These are phyloP conservation scores for Trichoderma simmonsii DNA, from an alignment of 2,329 filamentous ascomycete species.

Conservation along the genomic window DNA sequence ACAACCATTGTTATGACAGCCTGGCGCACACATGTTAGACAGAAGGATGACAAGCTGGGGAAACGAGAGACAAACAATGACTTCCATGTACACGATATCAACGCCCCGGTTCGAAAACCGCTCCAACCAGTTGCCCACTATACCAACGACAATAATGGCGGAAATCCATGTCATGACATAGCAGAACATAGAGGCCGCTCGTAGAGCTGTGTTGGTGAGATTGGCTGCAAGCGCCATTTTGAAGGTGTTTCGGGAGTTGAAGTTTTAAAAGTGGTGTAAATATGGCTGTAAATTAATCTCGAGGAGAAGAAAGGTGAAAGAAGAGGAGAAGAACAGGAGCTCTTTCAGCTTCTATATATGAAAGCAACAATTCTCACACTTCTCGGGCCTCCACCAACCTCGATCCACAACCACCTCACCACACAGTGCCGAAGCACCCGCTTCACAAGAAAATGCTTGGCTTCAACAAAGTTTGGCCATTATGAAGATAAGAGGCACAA, in stretches of 20 bases:
- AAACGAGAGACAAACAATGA: constrained; percentile 22
- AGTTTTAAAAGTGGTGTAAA: background rate
- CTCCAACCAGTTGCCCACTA: background rate
- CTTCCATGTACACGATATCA: constrained; percentile 26
- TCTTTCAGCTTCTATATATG: constrained; percentile 11
- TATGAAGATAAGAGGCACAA: constrained; percentile 13
- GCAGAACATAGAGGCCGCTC: background rate
- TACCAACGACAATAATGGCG: constrained; percentile 1
- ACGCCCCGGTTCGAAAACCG: constrained; percentile 15
- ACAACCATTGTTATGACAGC: constrained; percentile 25
- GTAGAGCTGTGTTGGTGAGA: background rate
- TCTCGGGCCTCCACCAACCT: background rate
- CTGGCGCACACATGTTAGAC: constrained; percentile 14
- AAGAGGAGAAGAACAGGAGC: background rate
- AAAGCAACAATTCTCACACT: background rate
- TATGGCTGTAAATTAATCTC: background rate
- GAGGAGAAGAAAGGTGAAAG: background rate
- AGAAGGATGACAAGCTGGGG: no score
- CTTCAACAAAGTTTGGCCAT: constrained; percentile 16
- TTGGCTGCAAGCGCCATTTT: background rate
- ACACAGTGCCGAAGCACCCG: constrained; percentile 10
- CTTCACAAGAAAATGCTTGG: background rate
- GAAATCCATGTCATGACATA: constrained; percentile 5
- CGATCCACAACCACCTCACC: background rate
- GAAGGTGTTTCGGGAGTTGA: background rate